A percentile compares a stretch with the other conserved stretches of the same genome.
These are phyloP conservation scores for Cucumis melo DNA, from an alignment of 306 rosid genomes.

Conservation along the genomic window DNA sequence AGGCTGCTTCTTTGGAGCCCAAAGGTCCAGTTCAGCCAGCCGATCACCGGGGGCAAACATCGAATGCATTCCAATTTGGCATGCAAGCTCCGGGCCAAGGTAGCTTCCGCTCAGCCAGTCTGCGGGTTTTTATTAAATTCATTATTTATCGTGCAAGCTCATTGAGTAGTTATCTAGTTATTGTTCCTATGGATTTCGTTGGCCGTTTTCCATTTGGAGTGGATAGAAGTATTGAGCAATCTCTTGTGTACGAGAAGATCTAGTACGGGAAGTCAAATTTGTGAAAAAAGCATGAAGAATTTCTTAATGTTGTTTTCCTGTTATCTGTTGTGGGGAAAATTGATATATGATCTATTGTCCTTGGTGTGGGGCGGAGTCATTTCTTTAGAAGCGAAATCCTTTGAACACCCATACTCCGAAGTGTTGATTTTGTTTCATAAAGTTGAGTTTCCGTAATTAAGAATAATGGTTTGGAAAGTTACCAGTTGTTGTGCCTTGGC, in stretches of 20 bases:
- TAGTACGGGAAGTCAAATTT: background rate
- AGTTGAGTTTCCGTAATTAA: background rate
- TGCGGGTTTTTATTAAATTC: background rate
- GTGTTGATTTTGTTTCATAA: background rate
- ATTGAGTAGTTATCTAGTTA: background rate
- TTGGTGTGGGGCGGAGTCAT: background rate
- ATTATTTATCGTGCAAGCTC: background rate
- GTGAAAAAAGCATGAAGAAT: background rate
- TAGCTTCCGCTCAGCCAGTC: background rate
- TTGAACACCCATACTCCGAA: background rate
- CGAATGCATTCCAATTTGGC: slow-evolving; percentile 20
- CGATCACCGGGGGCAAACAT: slow-evolving; percentile 4
- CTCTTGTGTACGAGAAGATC: too few species aligned
- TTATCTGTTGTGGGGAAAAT: background rate
- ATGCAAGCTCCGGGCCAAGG: slow-evolving; percentile 17
- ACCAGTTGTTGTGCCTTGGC: background rate
- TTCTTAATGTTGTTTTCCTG: background rate
- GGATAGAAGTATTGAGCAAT: background rate
- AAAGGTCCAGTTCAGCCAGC: slow-evolving; percentile 13
- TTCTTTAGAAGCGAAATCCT: background rate
- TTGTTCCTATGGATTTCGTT: background rate
- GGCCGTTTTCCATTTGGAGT: background rate
- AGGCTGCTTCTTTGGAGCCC: slow-evolving; percentile 29
- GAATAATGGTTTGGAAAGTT: background rate
- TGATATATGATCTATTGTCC: background rate